A percentile compares a stretch with the other conserved stretches of the same genome.
phyloP scores from a whole-genome alignment of 2,329 filamentous ascomycete species.

The Penicillium sp. region DNA sequence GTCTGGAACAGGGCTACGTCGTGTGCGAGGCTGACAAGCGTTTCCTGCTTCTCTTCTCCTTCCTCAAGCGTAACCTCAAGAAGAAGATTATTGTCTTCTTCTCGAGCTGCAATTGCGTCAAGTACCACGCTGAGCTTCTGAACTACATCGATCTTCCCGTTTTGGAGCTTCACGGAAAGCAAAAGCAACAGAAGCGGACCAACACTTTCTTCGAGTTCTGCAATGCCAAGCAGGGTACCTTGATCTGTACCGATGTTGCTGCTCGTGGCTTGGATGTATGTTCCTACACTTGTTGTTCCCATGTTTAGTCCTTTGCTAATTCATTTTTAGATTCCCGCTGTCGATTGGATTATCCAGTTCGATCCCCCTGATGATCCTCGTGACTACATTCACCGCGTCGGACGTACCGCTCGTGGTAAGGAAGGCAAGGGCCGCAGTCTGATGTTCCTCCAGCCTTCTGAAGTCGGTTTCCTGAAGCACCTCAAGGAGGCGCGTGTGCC shows the following conservation, averaged over 20 bases:
- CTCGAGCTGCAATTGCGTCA: constrained; percentile 86
- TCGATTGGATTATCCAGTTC: constrained; percentile 96
- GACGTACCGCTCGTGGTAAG: constrained; percentile 83
- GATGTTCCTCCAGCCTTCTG: constrained; percentile 88
- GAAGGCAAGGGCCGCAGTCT: constrained; percentile 82
- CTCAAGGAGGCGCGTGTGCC: constrained; percentile 89
- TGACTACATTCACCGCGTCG: constrained; percentile 94
- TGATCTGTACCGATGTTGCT: constrained; percentile 96
- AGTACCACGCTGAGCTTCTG: constrained; percentile 91
- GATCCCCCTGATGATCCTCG: constrained; percentile 88
- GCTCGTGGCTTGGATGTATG: constrained; percentile 77
- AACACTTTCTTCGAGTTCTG: constrained; percentile 98
- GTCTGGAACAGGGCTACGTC: constrained; percentile 93
- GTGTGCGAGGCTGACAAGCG: constrained; percentile 90
- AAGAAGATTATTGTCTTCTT: constrained; percentile 99
- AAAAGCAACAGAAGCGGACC: constrained; percentile 98
- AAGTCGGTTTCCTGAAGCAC: constrained; percentile 88
- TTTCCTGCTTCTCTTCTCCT: constrained; percentile 90
- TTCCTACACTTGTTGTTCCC: neutral
- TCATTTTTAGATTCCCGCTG: constrained; percentile 66
- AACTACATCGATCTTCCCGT: constrained; percentile 97
- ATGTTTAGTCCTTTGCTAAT: neutral
- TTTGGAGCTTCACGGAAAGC: constrained; percentile 84
- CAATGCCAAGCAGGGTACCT: constrained; percentile 76
- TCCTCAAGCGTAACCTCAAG: constrained; percentile 85